A percentile compares a stretch with the other conserved stretches of the same genome.
Conservation (phyloP, 257 asterid genomes). For the Orobanche coerulescens region DNA sequence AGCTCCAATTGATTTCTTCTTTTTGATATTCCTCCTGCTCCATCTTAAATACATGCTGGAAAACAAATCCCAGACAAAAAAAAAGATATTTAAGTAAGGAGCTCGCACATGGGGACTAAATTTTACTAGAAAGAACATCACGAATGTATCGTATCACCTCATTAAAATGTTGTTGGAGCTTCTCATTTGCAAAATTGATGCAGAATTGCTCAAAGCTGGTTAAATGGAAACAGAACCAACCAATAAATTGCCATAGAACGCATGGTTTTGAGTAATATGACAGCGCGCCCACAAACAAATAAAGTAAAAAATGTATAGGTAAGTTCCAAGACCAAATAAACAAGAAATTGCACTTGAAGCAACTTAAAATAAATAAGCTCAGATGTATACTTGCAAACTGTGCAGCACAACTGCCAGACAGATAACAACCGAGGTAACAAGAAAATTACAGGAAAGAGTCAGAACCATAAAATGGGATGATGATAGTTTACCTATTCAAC, state of each 20-base stretch:
- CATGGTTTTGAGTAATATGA: background rate
- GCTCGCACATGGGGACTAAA: constrained; percentile 19
- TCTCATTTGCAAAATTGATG: constrained; percentile 97
- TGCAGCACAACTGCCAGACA: constrained; percentile 1
- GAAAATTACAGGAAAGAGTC: background rate
- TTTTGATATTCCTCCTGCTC: constrained; percentile 97
- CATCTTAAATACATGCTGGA: constrained; percentile 99
- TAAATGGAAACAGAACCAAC: constrained; percentile 16
- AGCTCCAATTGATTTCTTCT: constrained; percentile 96
- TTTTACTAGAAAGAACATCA: constrained; percentile 21
- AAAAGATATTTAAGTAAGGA: constrained; percentile 14
- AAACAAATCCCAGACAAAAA: constrained; percentile 20
- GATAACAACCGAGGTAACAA: background rate
- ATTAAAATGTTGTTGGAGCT: constrained; percentile 98
- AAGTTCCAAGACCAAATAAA: constrained; percentile 8
- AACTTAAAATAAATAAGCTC: constrained; percentile 5
- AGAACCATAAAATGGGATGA: constrained; percentile 2
- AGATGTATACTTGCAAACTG: background rate
- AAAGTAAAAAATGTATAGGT: background rate
- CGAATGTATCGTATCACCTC: constrained; percentile 49
- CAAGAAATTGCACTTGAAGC: background rate
- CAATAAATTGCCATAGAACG: constrained; percentile 17
- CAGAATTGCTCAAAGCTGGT: constrained; percentile 98
- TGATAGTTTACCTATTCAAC: constrained; percentile 57
- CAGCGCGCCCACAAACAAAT: background rate